phyloP scores from a whole-genome alignment of 1,284 basidiomycete species.

The Papiliotrema fonsecae region DNA sequence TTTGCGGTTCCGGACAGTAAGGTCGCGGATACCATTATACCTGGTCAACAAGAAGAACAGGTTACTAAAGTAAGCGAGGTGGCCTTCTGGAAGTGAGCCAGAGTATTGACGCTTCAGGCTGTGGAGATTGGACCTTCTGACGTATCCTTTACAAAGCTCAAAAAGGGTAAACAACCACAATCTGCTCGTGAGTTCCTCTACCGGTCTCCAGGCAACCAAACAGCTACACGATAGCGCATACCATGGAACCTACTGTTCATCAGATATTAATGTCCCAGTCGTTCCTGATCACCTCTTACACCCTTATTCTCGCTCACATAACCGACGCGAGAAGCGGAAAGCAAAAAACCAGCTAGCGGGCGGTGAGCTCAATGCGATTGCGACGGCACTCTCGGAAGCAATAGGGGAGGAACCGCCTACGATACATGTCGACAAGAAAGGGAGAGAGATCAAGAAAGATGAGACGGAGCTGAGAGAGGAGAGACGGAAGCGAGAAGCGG shows the following conservation, averaged over 20 bases:
- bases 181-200: constrained; percentile 1
- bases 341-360: constrained; percentile 30
- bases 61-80: neutral
- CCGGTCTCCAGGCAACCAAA: neutral
- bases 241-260: too few relatives aligned
- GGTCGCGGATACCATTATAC: constrained; percentile 13
- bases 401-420: constrained; percentile 5
- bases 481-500: constrained; percentile 12
- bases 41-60: constrained; percentile 8
- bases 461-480: neutral
- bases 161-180: constrained; percentile 4
- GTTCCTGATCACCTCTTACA: constrained; percentile 13
- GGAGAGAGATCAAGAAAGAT: constrained; percentile 4
- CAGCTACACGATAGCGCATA: too few relatives aligned
- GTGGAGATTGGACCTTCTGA: neutral
- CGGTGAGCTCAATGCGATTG: constrained; percentile 28
- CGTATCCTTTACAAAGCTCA: constrained; percentile 1
- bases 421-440: neutral
- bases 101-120: neutral
- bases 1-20: constrained; percentile 13
- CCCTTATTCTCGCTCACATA: constrained; percentile 46
- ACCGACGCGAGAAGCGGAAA: constrained; percentile 42
- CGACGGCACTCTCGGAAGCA: constrained; percentile 28
- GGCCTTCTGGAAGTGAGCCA: neutral
- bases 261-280: too few relatives aligned